Conservation (phyloP, 1,284 basidiomycete species). For the Cutaneotrichosporon dermatis region DNA sequence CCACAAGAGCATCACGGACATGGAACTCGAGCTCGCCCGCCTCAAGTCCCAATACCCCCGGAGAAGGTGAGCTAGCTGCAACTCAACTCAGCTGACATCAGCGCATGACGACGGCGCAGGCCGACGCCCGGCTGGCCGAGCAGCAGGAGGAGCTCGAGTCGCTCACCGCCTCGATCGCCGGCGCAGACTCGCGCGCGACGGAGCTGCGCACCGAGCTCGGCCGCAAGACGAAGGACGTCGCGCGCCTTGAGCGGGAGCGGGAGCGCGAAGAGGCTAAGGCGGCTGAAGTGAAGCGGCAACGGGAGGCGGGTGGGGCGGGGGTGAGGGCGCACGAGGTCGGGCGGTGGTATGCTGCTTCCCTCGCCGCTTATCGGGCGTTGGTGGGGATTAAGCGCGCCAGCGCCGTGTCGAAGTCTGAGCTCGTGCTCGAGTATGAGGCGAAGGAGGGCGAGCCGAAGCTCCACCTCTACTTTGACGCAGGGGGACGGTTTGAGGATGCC, state of each 20-base stretch:
- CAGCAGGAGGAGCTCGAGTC: constrained; percentile 69
- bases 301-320: constrained; percentile 54
- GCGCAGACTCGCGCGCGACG: constrained; percentile 53
- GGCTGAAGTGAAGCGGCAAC: constrained; percentile 49
- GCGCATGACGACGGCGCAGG: constrained; percentile 66
- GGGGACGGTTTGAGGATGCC: constrained; percentile 31
- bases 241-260: constrained; percentile 60
- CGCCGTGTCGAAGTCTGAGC: constrained; percentile 65
- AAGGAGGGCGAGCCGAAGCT: constrained; percentile 23
- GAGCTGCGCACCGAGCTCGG: constrained; percentile 58
- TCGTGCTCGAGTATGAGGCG: constrained; percentile 60
- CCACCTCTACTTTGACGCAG: constrained; percentile 33
- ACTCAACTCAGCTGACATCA: constrained; percentile 33
- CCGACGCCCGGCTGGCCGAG: constrained; percentile 63
- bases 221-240: constrained; percentile 57
- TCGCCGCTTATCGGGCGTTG: constrained; percentile 61
- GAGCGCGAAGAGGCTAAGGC: constrained; percentile 66
- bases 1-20: constrained; percentile 70
- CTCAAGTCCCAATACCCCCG: constrained; percentile 69
- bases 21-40: constrained; percentile 68
- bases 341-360: constrained; percentile 58
- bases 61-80: constrained; percentile 49
- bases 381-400: constrained; percentile 60
- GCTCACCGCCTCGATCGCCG: constrained; percentile 59
- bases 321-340: constrained; percentile 46